These are phyloP conservation scores for Eremomyces bilateralis DNA, from an alignment of 495 filamentous ascomycete genomes.

Conservation along the genomic window DNA sequence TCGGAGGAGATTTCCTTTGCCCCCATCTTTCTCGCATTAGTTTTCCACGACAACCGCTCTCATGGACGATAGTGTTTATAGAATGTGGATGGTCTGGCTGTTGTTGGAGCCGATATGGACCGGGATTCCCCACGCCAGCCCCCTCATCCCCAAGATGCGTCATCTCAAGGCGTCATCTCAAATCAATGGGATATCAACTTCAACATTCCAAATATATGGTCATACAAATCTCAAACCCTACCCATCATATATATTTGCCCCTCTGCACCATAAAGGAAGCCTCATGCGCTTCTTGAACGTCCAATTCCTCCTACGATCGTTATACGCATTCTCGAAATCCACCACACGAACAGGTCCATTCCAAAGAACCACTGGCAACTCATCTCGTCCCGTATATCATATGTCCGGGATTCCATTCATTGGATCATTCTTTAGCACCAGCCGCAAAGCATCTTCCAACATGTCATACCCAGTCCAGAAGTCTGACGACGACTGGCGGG, in stretches of 20 bases:
- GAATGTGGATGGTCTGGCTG: too few species aligned
- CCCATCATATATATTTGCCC: not conserved
- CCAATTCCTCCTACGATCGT: not conserved
- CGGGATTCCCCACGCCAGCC: not conserved
- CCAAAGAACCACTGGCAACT: conserved; percentile 12
- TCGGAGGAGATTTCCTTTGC: too few species aligned
- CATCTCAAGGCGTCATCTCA: not conserved
- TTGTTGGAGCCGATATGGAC: too few species aligned
- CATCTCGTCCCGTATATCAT: conserved; percentile 22
- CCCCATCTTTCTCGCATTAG: too few species aligned
- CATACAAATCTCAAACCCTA: not conserved
- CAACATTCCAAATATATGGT: not conserved
- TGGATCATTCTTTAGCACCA: conserved; percentile 48
- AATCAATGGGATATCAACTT: not conserved
- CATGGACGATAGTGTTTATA: too few species aligned
- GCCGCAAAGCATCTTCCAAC: conserved; percentile 23
- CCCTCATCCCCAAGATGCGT: not conserved
- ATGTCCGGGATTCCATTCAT: conserved; percentile 60
- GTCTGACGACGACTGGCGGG: conserved; percentile 66
- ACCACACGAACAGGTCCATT: not conserved
- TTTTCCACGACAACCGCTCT: too few species aligned
- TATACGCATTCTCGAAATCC: not conserved
- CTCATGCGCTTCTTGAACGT: conserved; percentile 13
- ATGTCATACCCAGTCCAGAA: conserved; percentile 71
- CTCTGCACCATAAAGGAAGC: not conserved